phyloP scores from a whole-genome alignment of 2,329 filamentous ascomycete species.

The Verticillium nonalfalfae region DNA sequence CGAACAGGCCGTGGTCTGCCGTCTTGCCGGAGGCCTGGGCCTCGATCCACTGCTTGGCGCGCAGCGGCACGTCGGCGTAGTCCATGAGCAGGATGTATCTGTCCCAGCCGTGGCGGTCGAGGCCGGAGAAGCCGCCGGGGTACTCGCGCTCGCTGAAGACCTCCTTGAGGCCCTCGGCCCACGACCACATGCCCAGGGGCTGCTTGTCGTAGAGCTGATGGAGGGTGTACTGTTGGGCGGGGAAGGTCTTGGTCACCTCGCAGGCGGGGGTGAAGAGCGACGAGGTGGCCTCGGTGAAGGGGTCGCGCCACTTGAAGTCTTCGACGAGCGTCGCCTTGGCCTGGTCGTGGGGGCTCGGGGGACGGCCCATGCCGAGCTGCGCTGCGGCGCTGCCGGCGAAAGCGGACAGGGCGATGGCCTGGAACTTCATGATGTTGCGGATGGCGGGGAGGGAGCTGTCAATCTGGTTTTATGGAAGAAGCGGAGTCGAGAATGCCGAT shows the following conservation, averaged over 20 bases:
- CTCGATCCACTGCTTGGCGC: constrained; percentile 42
- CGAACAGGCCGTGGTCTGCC: constrained; percentile 30
- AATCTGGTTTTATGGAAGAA: too few species aligned
- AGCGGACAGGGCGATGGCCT: constrained; percentile 1
- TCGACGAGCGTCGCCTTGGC: constrained; percentile 26
- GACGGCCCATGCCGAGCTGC: constrained; percentile 18
- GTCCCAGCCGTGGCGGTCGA: constrained; percentile 44
- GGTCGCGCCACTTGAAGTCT: constrained; percentile 33
- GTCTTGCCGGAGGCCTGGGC: constrained; percentile 27
- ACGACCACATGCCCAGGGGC: constrained; percentile 31
- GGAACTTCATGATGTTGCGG: background rate
- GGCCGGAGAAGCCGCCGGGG: constrained; percentile 45
- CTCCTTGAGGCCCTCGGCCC: constrained; percentile 30
- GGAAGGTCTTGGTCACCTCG: constrained; percentile 25
- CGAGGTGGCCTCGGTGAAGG: constrained; percentile 21
- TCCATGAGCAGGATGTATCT: constrained; percentile 41
- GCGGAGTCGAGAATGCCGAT: too few species aligned
- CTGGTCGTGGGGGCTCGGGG: constrained; percentile 14
- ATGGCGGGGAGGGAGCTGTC: background rate
- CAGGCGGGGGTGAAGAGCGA: constrained; percentile 26
- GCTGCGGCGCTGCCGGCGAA: constrained; percentile 13
- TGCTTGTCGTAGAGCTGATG: constrained; percentile 30
- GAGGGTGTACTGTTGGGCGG: constrained; percentile 33
- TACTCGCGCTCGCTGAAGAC: constrained; percentile 34
- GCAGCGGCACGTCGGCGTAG: constrained; percentile 33